These are phyloP conservation scores for Nitzschia palea DNA, from an alignment of 108 stramenopile species.

Conservation along the genomic window DNA sequence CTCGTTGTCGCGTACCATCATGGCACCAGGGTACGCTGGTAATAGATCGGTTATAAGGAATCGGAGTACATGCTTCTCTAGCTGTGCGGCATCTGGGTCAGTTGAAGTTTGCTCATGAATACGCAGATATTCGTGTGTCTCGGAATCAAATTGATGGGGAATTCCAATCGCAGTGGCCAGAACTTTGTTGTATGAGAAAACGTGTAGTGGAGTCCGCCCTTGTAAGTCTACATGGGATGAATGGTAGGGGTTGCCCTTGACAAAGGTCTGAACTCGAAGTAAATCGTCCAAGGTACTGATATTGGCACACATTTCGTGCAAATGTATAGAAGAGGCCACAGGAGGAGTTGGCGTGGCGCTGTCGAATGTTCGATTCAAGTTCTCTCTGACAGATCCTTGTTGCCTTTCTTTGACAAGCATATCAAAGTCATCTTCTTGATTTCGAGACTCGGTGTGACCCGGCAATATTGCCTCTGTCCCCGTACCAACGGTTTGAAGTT, in stretches of 20 bases:
- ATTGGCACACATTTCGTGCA: slow-evolving; percentile 19
- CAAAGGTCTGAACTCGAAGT: slow-evolving; percentile 12
- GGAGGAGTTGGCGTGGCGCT: not conserved
- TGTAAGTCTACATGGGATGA: slow-evolving; percentile 30
- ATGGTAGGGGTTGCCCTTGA: slow-evolving; percentile 14
- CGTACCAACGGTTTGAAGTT: not conserved
- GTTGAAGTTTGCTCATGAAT: slow-evolving; percentile 13
- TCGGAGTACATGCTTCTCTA: slow-evolving; percentile 21
- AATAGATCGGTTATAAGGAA: slow-evolving; percentile 39
- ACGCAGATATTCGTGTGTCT: slow-evolving; percentile 14
- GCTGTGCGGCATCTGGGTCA: not conserved
- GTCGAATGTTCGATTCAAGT: not conserved
- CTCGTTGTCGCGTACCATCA: slow-evolving; percentile 23
- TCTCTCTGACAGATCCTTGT: not conserved
- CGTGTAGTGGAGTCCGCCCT: slow-evolving; percentile 42
- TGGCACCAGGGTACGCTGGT: slow-evolving; percentile 33
- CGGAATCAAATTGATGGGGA: slow-evolving; percentile 18
- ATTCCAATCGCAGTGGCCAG: slow-evolving; percentile 22
- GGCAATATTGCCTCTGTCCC: not conserved
- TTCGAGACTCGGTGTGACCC: not conserved
- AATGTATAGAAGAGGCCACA: not conserved
- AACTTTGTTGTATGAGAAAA: slow-evolving; percentile 38
- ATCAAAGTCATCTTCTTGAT: slow-evolving; percentile 6
- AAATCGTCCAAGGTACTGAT: slow-evolving; percentile 29
- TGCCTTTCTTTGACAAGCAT: not conserved